Percentiles rank a stretch among this genome's conserved stretches.
These are phyloP conservation scores for Tylopilus intermedius DNA, from an alignment of 768 basidiomycete species.

Conservation along the genomic window DNA sequence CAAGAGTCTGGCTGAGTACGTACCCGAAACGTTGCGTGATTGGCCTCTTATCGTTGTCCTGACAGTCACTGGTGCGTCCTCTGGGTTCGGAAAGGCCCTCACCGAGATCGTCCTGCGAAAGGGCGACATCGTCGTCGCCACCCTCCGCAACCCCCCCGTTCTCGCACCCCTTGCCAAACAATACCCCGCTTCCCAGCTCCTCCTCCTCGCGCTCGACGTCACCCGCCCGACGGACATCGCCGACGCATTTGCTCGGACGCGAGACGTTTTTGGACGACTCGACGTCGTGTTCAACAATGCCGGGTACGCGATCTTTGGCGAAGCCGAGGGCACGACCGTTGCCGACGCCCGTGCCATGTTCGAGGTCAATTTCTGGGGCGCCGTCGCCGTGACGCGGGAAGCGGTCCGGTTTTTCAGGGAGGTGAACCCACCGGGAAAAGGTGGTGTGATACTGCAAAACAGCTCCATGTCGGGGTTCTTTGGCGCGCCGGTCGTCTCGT, in stretches of 20 bases:
- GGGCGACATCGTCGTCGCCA: constrained; percentile 35
- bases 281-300: constrained; percentile 38
- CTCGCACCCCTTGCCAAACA: constrained; percentile 21
- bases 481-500: not conserved
- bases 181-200: constrained; percentile 29
- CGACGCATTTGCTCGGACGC: constrained; percentile 20
- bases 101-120: not conserved
- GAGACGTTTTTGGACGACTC: constrained; percentile 30
- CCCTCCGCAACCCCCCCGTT: constrained; percentile 17
- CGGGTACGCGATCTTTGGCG: constrained; percentile 23
- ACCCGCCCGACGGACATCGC: constrained; percentile 26
- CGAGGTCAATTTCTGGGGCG: constrained; percentile 27
- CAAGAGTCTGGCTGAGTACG: constrained; percentile 11
- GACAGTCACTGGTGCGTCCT: constrained; percentile 31
- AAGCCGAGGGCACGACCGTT: constrained; percentile 32
- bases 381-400: constrained; percentile 17
- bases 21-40: not conserved
- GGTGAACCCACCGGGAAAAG: constrained; percentile 20
- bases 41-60: not conserved
- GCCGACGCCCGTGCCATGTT: constrained; percentile 30
- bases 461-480: constrained; percentile 5
- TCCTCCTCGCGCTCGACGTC: constrained; percentile 36
- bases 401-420: constrained; percentile 31
- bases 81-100: too few relatives aligned
- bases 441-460: constrained; percentile 12